These are phyloP conservation scores for Tremella mesenterica DNA, from an alignment of 768 basidiomycete species.

Conservation along the genomic window DNA sequence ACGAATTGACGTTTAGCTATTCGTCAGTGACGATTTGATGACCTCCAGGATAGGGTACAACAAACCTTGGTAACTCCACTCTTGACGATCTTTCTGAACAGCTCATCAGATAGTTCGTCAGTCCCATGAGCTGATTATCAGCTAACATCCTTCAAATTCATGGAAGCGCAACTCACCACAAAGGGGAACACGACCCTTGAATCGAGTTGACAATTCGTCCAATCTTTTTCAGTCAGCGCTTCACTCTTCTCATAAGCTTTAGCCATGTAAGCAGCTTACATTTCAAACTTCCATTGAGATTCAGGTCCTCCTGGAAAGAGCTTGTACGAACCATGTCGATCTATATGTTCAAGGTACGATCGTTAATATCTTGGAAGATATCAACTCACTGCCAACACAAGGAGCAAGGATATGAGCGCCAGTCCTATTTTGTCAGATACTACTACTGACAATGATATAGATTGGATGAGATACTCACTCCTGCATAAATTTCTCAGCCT, in stretches of 20 bases:
- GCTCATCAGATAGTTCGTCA: slow-evolving; percentile 42
- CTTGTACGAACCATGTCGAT: slow-evolving; percentile 44
- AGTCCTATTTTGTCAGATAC: slow-evolving; percentile 18
- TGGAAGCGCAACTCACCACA: not conserved
- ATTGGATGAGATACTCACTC: slow-evolving; percentile 24
- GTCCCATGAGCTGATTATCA: slow-evolving; percentile 36
- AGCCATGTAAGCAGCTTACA: no score
- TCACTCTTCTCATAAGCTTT: not conserved
- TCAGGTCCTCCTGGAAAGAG: slow-evolving; percentile 36
- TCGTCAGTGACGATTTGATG: not conserved
- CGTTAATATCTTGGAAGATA: not conserved
- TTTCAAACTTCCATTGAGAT: slow-evolving; percentile 14
- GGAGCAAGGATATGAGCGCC: slow-evolving; percentile 45
- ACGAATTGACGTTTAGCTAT: slow-evolving; percentile 45
- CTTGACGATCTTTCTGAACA: slow-evolving; percentile 38
- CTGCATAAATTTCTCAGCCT: slow-evolving; percentile 44
- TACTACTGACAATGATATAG: not conserved
- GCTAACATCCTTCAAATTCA: not conserved
- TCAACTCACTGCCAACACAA: slow-evolving; percentile 31
- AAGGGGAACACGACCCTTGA: slow-evolving; percentile 2
- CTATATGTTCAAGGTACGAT: not conserved
- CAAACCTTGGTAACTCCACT: slow-evolving; percentile 41
- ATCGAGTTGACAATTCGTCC: not conserved
- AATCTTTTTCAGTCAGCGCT: not conserved
- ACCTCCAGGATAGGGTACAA: not conserved